phyloP scores from a whole-genome alignment of 371 early-diverging fungal species.

The Mucor ambiguus region DNA sequence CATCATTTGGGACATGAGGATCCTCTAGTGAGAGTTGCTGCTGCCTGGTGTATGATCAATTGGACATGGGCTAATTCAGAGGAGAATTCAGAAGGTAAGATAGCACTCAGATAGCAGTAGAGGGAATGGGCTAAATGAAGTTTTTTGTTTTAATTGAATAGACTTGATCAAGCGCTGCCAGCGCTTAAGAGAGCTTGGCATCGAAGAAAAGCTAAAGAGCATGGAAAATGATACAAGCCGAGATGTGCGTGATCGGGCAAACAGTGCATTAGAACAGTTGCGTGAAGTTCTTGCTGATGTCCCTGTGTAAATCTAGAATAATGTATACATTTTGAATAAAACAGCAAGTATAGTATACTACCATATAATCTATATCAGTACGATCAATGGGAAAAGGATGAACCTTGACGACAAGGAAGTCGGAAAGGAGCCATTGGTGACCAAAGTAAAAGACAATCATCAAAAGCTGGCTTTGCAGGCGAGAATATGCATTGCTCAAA shows the following conservation, averaged over 20 bases:
- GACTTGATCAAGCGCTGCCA: slow-evolving; percentile 27
- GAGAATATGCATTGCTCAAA: no score
- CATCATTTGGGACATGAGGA: slow-evolving; percentile 63
- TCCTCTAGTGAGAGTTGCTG: slow-evolving; percentile 69
- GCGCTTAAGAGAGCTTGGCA: slow-evolving; percentile 53
- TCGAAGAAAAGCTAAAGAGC: slow-evolving; percentile 58
- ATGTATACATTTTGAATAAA: background rate
- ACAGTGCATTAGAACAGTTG: slow-evolving; percentile 70
- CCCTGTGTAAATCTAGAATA: slow-evolving; percentile 8
- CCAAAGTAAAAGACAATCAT: no score
- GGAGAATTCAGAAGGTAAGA: slow-evolving; percentile 54
- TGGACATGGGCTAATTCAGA: slow-evolving; percentile 73
- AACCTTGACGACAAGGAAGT: no score
- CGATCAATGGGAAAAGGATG: no score
- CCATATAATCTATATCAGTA: no score
- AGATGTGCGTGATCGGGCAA: slow-evolving; percentile 79
- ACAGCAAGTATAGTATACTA: no score
- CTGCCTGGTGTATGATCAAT: slow-evolving; percentile 84
- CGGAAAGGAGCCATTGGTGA: no score
- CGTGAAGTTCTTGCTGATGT: slow-evolving; percentile 14
- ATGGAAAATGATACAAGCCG: slow-evolving; percentile 59
- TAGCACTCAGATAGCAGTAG: background rate
- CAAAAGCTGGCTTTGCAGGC: no score
- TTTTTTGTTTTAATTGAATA: background rate
- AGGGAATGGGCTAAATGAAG: background rate